Evolutionary conservation across 108 stramenopile genomes (phyloP).

Genomic region (Nannochloropsis gaditana): DNA sequence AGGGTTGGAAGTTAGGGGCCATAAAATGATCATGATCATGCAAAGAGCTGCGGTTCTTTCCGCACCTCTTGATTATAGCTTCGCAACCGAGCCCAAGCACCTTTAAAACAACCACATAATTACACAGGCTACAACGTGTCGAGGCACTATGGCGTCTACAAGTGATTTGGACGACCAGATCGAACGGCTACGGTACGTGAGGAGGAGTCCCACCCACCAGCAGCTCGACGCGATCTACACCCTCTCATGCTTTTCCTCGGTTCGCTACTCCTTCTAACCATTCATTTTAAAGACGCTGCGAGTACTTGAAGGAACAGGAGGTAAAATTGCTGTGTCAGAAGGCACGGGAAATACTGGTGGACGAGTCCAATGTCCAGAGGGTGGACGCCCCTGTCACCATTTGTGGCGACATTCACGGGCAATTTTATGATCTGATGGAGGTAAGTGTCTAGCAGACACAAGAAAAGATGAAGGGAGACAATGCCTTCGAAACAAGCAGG

Average conservation of each 20-base stretch:
- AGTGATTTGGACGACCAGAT: constrained; percentile 50
- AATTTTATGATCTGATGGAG: constrained; percentile 96
- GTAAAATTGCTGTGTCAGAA: constrained; percentile 91
- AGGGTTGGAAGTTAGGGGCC: too few relatives aligned
- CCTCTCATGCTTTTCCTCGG: background rate
- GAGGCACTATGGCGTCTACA: constrained; percentile 33
- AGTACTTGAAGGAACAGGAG: constrained; percentile 95
- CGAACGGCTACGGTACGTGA: background rate
- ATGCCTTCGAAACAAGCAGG: background rate
- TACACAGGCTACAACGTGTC: too few relatives aligned
- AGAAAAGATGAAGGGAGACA: background rate
- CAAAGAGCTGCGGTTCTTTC: too few relatives aligned
- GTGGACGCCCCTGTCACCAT: constrained; percentile 99
- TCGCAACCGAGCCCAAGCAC: too few relatives aligned
- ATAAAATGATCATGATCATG: too few relatives aligned
- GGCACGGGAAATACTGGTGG: constrained; percentile 94
- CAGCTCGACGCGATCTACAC: background rate
- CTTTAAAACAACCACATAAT: too few relatives aligned
- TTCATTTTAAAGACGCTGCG: constrained; percentile 67
- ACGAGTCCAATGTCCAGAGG: constrained; percentile 96
- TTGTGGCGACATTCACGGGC: constrained; percentile 98
- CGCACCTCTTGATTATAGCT: too few relatives aligned
- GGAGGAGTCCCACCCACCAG: too few relatives aligned
- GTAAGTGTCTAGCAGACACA: background rate
- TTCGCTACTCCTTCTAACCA: constrained; percentile 13